These are phyloP conservation scores for Brassica napus DNA, from an alignment of 345 rosid species.

Conservation along the genomic window Da-Ae NC_063435.1:10875501-10876000, in stretches of 20 bases:
- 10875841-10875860: neutral
- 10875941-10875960: no score
- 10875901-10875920: slow-evolving; percentile 49
- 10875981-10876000: no score
- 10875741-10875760: slow-evolving; percentile 45
- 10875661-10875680: slow-evolving; percentile 74
- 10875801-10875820: neutral
- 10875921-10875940: no score
- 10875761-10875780: neutral
- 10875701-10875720: slow-evolving; percentile 71
- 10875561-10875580: slow-evolving; percentile 73
- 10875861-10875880: neutral
- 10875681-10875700: slow-evolving; percentile 80
- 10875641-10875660: slow-evolving; percentile 48
- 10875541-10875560: slow-evolving; percentile 64
- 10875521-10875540: slow-evolving; percentile 68
- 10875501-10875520: slow-evolving; percentile 67
- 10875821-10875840: neutral
- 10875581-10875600: slow-evolving; percentile 76
- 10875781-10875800: neutral
- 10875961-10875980: no score
- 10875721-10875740: slow-evolving; percentile 73
- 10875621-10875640: slow-evolving; percentile 62
- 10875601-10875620: slow-evolving; percentile 86
- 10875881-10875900: slow-evolving; percentile 47